Evolutionary conservation across 2,329 filamentous ascomycete species (phyloP).

Genomic region (Neonectria neomacrospora): DNA sequence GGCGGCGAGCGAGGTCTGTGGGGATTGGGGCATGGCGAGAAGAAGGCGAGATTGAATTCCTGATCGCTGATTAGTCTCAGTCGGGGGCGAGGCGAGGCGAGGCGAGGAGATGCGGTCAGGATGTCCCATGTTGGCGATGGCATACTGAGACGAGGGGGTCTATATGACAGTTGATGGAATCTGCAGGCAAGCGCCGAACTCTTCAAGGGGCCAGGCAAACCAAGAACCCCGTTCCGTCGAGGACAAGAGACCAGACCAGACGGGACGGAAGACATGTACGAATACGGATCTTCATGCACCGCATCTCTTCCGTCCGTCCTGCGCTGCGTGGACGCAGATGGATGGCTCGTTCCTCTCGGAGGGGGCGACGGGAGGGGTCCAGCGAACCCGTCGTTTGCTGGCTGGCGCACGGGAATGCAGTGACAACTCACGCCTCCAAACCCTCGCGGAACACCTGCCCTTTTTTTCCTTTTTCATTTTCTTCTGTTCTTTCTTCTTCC

Average conservation of each 20-base stretch:
- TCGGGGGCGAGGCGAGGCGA: neutral
- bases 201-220: neutral
- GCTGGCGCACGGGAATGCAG: slow-evolving; percentile 38
- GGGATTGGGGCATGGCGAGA: neutral
- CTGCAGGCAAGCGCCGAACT: slow-evolving; percentile 25
- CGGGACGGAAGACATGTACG: slow-evolving; percentile 19
- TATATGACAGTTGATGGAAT: slow-evolving; percentile 11
- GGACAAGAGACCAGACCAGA: too few relatives aligned
- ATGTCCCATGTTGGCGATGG: slow-evolving; percentile 9
- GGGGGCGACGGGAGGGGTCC: slow-evolving; percentile 7
- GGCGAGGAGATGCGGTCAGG: slow-evolving; percentile 8
- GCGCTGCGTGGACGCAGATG: slow-evolving; percentile 36
- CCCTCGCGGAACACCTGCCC: slow-evolving; percentile 31
- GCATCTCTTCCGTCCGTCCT: slow-evolving; percentile 14
- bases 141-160: slow-evolving; percentile 7
- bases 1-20: neutral
- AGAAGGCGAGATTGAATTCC: neutral
- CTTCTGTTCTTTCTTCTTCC: neutral
- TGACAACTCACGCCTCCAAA: slow-evolving; percentile 42
- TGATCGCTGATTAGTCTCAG: neutral
- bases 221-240: neutral
- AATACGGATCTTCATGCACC: slow-evolving; percentile 21
- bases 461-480: slow-evolving; percentile 11
- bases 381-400: slow-evolving; percentile 25
- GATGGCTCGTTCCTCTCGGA: slow-evolving; percentile 25